Percentiles rank a stretch among this genome's conserved stretches.
Conservation (phyloP, 768 basidiomycete genomes). For the Boletus barrowsii region DNA sequence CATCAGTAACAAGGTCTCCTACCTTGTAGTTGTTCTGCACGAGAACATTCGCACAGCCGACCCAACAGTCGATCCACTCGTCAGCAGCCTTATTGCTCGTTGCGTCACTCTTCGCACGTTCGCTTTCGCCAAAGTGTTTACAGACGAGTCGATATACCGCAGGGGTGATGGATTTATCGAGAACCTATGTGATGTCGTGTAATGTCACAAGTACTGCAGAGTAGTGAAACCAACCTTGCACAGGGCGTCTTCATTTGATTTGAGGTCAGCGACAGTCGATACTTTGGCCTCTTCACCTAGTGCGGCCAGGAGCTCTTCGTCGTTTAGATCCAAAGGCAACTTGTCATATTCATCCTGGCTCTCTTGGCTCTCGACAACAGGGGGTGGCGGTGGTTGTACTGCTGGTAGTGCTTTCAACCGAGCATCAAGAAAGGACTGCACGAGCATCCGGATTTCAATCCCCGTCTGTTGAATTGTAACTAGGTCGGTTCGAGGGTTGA, state of each 20-base stretch:
- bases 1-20: slow-evolving; percentile 1
- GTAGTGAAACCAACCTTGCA: slow-evolving; percentile 41
- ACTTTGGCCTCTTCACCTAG: slow-evolving; percentile 39
- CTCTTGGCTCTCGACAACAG: slow-evolving; percentile 50
- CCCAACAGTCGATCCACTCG: slow-evolving; percentile 68
- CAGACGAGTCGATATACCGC: slow-evolving; percentile 55
- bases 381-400: slow-evolving; percentile 33
- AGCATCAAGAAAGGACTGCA: slow-evolving; percentile 60
- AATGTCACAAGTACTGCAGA: neutral
- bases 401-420: slow-evolving; percentile 47
- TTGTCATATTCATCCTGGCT: slow-evolving; percentile 76
- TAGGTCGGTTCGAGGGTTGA: slow-evolving; percentile 45
- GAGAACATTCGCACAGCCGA: slow-evolving; percentile 62
- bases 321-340: slow-evolving; percentile 57
- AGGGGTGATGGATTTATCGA: slow-evolving; percentile 48
- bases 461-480: slow-evolving; percentile 41
- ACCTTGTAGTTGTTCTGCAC: slow-evolving; percentile 51
- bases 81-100: slow-evolving; percentile 40
- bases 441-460: slow-evolving; percentile 52
- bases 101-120: slow-evolving; percentile 16
- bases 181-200: slow-evolving; percentile 35
- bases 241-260: slow-evolving; percentile 46
- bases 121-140: slow-evolving; percentile 41
- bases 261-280: slow-evolving; percentile 27
- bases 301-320: slow-evolving; percentile 56